Percentiles rank a stretch among this genome's conserved stretches.
Evolutionary conservation across 768 basidiomycete species (phyloP).

Genomic region (Amanita phalloides): DNA sequence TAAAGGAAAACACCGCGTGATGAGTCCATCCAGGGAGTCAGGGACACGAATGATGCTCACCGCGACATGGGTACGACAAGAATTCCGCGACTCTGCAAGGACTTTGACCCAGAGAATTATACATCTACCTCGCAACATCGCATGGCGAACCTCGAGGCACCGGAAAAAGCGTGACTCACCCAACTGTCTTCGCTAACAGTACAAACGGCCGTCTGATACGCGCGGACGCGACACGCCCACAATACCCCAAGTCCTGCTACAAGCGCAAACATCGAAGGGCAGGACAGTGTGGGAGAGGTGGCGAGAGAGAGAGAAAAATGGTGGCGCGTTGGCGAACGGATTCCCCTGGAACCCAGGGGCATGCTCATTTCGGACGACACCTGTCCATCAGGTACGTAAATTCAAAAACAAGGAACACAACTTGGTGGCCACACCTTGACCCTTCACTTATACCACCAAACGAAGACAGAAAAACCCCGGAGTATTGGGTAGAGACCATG

Average conservation of each 20-base stretch:
- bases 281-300: neutral
- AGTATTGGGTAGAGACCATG: no score
- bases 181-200: neutral
- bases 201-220: neutral
- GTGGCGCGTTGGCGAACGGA: neutral
- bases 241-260: neutral
- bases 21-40: neutral
- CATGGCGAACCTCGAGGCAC: neutral
- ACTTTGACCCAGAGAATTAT: neutral
- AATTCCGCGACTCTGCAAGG: constrained; percentile 1
- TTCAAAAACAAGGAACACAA: neutral
- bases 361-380: neutral
- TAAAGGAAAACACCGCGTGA: neutral
- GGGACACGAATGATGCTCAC: neutral
- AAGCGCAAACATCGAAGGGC: neutral
- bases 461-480: no score
- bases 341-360: neutral
- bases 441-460: no score
- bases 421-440: no score
- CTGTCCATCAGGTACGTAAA: neutral
- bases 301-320: neutral
- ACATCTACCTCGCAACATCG: neutral
- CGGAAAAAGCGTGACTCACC: neutral
- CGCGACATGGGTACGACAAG: neutral
- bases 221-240: neutral